Percentiles rank a stretch among this genome's conserved stretches.
Conservation (phyloP, 768 basidiomycete genomes). For the Dioszegia aurantiaca region DNA sequence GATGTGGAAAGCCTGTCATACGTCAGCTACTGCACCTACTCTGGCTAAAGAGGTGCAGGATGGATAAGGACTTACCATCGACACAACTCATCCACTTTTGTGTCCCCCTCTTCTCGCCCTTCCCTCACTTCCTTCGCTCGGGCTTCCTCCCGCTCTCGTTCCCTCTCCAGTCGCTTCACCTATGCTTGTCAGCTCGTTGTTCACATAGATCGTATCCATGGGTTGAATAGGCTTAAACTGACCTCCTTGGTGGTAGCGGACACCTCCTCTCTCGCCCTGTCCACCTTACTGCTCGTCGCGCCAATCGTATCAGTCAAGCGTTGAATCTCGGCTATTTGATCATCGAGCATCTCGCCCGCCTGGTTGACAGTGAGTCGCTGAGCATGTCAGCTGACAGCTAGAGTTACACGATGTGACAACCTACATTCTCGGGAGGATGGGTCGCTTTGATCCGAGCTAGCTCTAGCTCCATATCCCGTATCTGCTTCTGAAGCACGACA, state of each 20-base stretch:
- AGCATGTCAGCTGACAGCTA: constrained; percentile 6
- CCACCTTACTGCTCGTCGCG: constrained; percentile 48
- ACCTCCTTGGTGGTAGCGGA: constrained; percentile 49
- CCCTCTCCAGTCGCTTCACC: constrained; percentile 45
- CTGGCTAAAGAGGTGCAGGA: constrained; percentile 25
- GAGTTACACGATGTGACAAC: too few species aligned
- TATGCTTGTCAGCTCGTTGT: constrained; percentile 18
- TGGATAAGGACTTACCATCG: constrained; percentile 60
- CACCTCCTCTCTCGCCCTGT: constrained; percentile 58
- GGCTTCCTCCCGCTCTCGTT: constrained; percentile 60
- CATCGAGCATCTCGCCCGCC: constrained; percentile 70
- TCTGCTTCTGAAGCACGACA: constrained; percentile 55
- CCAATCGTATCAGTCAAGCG: constrained; percentile 66
- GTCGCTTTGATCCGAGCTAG: constrained; percentile 76
- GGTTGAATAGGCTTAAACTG: too few species aligned
- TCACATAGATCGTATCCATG: too few species aligned
- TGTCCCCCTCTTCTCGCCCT: constrained; percentile 58
- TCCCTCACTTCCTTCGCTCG: constrained; percentile 69
- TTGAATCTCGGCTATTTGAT: constrained; percentile 78
- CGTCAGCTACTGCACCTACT: neutral
- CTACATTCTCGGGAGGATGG: constrained; percentile 60
- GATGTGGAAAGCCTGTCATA: constrained; percentile 68
- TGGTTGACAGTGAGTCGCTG: constrained; percentile 73
- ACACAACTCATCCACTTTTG: constrained; percentile 50
- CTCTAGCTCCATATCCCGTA: constrained; percentile 76